These are phyloP conservation scores for Ambrosiella beaveri DNA, from an alignment of 2,329 filamentous ascomycete genomes.

Conservation along the genomic window DNA sequence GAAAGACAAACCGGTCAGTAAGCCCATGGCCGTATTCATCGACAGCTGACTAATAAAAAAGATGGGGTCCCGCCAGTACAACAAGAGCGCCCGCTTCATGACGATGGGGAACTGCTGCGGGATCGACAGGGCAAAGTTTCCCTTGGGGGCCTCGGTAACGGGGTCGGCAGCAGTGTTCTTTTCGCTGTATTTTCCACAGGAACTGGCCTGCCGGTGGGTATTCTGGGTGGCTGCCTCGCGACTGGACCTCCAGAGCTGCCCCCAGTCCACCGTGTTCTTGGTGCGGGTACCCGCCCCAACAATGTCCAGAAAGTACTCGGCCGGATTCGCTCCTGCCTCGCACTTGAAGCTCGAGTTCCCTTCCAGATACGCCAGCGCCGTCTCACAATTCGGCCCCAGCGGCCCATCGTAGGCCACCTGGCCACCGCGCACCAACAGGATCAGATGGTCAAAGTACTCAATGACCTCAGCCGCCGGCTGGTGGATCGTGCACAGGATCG, in stretches of 20 bases:
- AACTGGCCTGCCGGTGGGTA: neutral
- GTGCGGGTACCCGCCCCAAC: constrained; percentile 17
- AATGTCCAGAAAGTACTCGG: constrained; percentile 59
- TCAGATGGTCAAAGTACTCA: constrained; percentile 46
- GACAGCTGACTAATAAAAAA: neutral
- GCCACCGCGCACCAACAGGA: constrained; percentile 46
- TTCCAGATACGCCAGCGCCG: constrained; percentile 46
- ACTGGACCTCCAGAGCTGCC: neutral
- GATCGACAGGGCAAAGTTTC: neutral
- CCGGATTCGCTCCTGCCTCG: constrained; percentile 46
- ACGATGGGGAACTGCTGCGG: neutral
- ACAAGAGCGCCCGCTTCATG: neutral
- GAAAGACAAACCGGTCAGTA: neutral
- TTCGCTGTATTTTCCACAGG: neutral
- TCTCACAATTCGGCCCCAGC: constrained; percentile 33
- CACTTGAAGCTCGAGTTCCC: constrained; percentile 43
- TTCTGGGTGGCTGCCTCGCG: neutral
- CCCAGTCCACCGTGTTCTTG: neutral
- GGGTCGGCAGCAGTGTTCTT: neutral
- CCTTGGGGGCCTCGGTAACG: neutral
- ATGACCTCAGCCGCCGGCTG: constrained; percentile 52
- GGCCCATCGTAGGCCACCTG: constrained; percentile 52
- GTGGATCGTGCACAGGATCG: constrained; percentile 52
- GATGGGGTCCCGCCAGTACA: constrained; percentile 1
- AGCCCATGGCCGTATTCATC: neutral